phyloP scores from a whole-genome alignment of 345 rosid species.

The Pugionium cornutum region DNA sequence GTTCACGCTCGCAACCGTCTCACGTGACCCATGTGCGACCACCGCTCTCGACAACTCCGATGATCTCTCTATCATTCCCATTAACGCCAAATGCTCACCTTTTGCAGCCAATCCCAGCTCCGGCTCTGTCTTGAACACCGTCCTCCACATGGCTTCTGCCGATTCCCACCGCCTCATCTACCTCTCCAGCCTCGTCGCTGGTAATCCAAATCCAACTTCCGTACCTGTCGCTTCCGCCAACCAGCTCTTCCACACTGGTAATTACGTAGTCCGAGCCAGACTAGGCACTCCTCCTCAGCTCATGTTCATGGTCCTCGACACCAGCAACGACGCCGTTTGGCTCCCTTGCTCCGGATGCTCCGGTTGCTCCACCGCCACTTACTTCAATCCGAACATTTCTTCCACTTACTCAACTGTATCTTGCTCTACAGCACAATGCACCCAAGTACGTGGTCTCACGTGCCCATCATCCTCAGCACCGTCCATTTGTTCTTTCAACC shows the following conservation, averaged over 20 bases:
- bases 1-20: constrained; percentile 32
- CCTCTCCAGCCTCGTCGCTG: constrained; percentile 54
- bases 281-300: constrained; percentile 79
- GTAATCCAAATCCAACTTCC: constrained; percentile 41
- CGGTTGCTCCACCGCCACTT: constrained; percentile 55
- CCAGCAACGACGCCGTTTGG: constrained; percentile 75
- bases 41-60: constrained; percentile 40
- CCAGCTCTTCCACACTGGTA: constrained; percentile 38
- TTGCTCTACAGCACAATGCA: constrained; percentile 72
- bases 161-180: constrained; percentile 64
- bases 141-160: constrained; percentile 69
- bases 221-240: constrained; percentile 76
- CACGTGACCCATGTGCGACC: constrained; percentile 52
- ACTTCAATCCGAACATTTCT: constrained; percentile 54
- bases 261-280: constrained; percentile 71
- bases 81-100: constrained; percentile 81
- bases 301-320: constrained; percentile 84
- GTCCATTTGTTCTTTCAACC: constrained; percentile 64
- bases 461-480: constrained; percentile 52
- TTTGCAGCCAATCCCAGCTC: constrained; percentile 50
- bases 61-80: constrained; percentile 66
- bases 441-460: constrained; percentile 63
- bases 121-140: constrained; percentile 52
- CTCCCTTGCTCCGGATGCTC: constrained; percentile 70
- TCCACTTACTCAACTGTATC: constrained; percentile 56